Evolutionary conservation across 495 filamentous ascomycete species (phyloP).

Genomic region (Podospora australis): DNA sequence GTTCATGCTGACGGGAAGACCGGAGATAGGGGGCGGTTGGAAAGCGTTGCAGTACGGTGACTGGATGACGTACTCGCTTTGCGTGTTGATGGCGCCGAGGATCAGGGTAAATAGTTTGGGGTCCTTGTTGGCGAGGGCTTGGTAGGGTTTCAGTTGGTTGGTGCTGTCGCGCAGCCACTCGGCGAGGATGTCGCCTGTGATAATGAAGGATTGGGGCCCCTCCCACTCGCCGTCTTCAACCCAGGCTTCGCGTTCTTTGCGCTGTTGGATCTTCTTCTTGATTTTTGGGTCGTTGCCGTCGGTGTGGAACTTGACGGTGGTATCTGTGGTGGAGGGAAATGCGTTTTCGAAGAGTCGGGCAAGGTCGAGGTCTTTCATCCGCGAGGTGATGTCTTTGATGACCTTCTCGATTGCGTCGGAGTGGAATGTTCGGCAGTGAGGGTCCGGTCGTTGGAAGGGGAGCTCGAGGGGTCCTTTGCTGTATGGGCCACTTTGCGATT

Average conservation of each 20-base stretch:
- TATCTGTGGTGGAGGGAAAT: conserved; percentile 94
- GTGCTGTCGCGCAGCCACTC: conserved; percentile 98
- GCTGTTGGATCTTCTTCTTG: conserved; percentile 15
- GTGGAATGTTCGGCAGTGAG: conserved; percentile 79
- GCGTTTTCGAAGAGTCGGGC: conserved; percentile 93
- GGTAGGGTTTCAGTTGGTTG: conserved; percentile 89
- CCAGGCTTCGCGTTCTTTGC: conserved; percentile 5
- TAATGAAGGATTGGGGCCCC: conserved; percentile 86
- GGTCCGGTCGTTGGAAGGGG: conserved; percentile 81
- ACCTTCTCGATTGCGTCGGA: conserved; percentile 81
- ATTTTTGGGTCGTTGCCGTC: conserved; percentile 34
- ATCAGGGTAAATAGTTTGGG: conserved; percentile 68
- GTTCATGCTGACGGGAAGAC: conserved; percentile 59
- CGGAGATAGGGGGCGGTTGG: conserved; percentile 82
- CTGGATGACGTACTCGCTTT: conserved; percentile 88
- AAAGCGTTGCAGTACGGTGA: conserved; percentile 98
- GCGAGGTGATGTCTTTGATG: conserved; percentile 70
- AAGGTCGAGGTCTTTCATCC: conserved; percentile 80
- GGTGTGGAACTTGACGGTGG: conserved; percentile 64
- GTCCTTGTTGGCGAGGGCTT: conserved; percentile 74
- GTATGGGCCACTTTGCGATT: conserved; percentile 62
- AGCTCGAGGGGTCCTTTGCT: conserved; percentile 73
- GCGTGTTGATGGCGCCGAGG: conserved; percentile 92
- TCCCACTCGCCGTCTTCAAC: conserved; percentile 60
- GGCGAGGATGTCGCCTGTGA: conserved; percentile 97